These are phyloP conservation scores for Cordyceps cicadae DNA, from an alignment of 2,329 filamentous ascomycete genomes.

Conservation along the genomic window DNA sequence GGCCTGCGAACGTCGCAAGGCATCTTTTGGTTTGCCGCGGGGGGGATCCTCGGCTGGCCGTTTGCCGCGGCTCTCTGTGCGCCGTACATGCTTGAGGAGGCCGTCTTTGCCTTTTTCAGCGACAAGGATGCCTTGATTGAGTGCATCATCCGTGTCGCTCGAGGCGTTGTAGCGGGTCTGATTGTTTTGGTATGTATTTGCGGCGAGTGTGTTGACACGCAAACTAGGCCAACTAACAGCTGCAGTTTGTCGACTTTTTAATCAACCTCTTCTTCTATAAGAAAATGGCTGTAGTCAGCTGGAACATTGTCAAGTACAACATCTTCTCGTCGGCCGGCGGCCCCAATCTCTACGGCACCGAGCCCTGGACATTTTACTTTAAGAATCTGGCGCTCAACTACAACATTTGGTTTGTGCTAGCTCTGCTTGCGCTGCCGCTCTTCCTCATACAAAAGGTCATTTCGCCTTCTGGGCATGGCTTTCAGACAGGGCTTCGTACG, in stretches of 20 bases:
- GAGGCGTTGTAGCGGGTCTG: constrained; percentile 59
- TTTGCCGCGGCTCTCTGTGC: constrained; percentile 76
- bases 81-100: constrained; percentile 75
- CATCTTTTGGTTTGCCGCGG: constrained; percentile 84
- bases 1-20: constrained; percentile 73
- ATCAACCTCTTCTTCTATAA: constrained; percentile 83
- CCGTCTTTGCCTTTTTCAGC: constrained; percentile 47
- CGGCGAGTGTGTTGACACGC: neutral
- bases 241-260: constrained; percentile 56
- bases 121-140: constrained; percentile 52
- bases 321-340: constrained; percentile 76
- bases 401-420: constrained; percentile 85
- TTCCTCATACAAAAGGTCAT: constrained; percentile 65
- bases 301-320: constrained; percentile 95
- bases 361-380: constrained; percentile 95
- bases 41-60: constrained; percentile 84
- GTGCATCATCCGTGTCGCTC: constrained; percentile 51
- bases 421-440: constrained; percentile 64
- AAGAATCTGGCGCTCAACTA: constrained; percentile 90
- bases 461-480: constrained; percentile 51
- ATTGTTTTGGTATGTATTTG: constrained; percentile 55
- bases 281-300: constrained; percentile 66
- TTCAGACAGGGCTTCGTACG: constrained; percentile 64
- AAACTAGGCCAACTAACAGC: neutral
- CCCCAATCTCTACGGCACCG: constrained; percentile 87